Conservation (phyloP, 805 yeast genomes). For the Lachancea sp. region DNA sequence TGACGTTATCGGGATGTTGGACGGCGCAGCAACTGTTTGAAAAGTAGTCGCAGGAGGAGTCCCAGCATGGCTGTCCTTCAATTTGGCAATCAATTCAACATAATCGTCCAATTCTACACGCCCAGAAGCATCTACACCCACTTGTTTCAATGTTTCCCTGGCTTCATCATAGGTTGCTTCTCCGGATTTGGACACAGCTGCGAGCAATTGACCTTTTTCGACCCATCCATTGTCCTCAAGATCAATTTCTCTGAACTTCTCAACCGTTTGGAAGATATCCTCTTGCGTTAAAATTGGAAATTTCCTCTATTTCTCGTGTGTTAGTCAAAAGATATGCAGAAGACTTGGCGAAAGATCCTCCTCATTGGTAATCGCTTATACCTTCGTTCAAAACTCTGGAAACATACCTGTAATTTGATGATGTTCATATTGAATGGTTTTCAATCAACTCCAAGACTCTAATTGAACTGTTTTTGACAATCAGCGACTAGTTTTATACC, state of each 20-base stretch:
- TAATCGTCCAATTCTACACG: slow-evolving; percentile 94
- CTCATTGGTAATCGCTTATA: no score
- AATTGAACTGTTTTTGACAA: no score
- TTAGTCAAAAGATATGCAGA: background rate
- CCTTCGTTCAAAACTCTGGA: background rate
- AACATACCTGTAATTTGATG: slow-evolving; percentile 52
- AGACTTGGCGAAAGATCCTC: no score
- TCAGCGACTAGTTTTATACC: no score
- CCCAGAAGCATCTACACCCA: slow-evolving; percentile 92
- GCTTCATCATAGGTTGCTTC: slow-evolving; percentile 84
- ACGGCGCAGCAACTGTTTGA: slow-evolving; percentile 23
- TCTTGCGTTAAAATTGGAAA: slow-evolving; percentile 81
- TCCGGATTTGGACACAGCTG: slow-evolving; percentile 72
- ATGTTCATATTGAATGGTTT: slow-evolving; percentile 47
- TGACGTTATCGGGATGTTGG: slow-evolving; percentile 29
- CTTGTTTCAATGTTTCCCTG: slow-evolving; percentile 86
- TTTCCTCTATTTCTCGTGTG: slow-evolving; percentile 47
- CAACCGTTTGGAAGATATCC: slow-evolving; percentile 78
- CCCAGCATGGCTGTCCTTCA: slow-evolving; percentile 42
- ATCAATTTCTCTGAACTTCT: slow-evolving; percentile 80
- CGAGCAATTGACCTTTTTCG: slow-evolving; percentile 85
- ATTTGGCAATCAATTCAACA: slow-evolving; percentile 75
- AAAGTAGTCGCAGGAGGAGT: slow-evolving; percentile 31
- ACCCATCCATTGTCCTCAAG: slow-evolving; percentile 90
- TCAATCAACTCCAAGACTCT: background rate